phyloP scores from a whole-genome alignment of 2,329 filamentous ascomycete species.

The Monosporascus cannonballus region DNA sequence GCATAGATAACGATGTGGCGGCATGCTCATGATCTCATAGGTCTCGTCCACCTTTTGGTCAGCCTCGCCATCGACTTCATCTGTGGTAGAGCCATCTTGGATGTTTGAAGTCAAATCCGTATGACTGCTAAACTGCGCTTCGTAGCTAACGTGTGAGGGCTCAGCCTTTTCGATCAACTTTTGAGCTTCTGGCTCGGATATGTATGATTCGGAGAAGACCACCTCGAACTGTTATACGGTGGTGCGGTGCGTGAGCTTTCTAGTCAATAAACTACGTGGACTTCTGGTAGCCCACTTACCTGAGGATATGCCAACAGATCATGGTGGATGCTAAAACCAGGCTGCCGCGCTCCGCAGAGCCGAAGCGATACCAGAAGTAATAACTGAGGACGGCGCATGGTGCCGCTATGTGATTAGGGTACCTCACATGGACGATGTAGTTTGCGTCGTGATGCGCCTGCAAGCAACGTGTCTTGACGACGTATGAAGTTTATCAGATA shows the following conservation, averaged over 20 bases:
- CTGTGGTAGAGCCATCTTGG: conserved; percentile 20
- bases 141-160: conserved; percentile 29
- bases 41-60: conserved; percentile 33
- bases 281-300: conserved; percentile 41
- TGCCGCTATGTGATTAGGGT: conserved; percentile 25
- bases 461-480: too few species aligned
- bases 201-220: conserved; percentile 64
- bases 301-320: conserved; percentile 84
- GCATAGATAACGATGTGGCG: conserved; percentile 73
- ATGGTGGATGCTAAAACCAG: conserved; percentile 77
- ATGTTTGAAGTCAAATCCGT: conserved; percentile 20
- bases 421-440: conserved; percentile 26
- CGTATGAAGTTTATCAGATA: too few species aligned
- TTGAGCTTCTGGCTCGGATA: conserved; percentile 65
- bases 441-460: too few species aligned
- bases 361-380: conserved; percentile 35
- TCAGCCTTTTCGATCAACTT: conserved; percentile 48
- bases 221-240: conserved; percentile 63
- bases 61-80: conserved; percentile 23
- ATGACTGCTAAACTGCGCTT: conserved; percentile 24
- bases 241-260: too few species aligned
- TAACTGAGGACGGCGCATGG: conserved; percentile 46
- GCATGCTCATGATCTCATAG: conserved; percentile 71
- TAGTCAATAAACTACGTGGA: too few species aligned
- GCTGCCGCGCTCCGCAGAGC: conserved; percentile 42